Base-by-base conservation (phyloP, 1,284 basidiomycete species). In the Schizopora paradoxa region DNA sequence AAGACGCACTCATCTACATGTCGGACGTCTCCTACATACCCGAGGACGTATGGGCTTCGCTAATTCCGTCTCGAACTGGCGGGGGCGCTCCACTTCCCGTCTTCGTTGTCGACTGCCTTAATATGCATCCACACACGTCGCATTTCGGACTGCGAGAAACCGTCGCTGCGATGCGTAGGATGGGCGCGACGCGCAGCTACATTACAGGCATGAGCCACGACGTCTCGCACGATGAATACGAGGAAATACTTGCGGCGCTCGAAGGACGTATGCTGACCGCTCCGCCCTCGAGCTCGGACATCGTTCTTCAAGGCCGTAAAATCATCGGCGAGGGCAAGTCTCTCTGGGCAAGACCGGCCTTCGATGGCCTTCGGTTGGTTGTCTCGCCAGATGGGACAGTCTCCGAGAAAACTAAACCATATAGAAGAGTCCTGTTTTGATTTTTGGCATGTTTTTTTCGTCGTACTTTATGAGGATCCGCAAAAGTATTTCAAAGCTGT, bases 1-100 rank as follows among this genome's bases (percentile, higher is more conserved):
- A 77, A 52, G 67, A 79, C 33, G 64, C 71, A 28, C 58, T 89
- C 36, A 67, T 78, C 10, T 88, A 89, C 61, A 69, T 90, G 44
- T 84, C 84, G 21, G 88, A 91, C 58, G 82, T 80, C 28, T 87
- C 84, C 4, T 60, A 71, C 56, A 84, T 91, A 45, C 85, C 88
- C 2, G 75, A 83, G 7, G 72, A 77, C 23, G 72, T 77, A 31
- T 86, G 85, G 82, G 50, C 62, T 11, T 52, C 78, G 33, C 69
- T 85, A 18, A 57, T 69, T n/a, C n/a, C n/a, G n/a, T n/a, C n/a
- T n/a, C n/a, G n/a, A n/a, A n/a, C 18, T n/a, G 51, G 54, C 18
- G 52, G 56, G 22, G 18, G 23, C 27, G 32, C 27, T 48, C 59
- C 66, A n/a, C n/a, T 75, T 18, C 67, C 77, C 10, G 72, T 86